Evolutionary conservation across 2,329 filamentous ascomycete species (phyloP), one percentile per base, ranked within the genome.

Genomic region (Curvularia sp.): DNA sequence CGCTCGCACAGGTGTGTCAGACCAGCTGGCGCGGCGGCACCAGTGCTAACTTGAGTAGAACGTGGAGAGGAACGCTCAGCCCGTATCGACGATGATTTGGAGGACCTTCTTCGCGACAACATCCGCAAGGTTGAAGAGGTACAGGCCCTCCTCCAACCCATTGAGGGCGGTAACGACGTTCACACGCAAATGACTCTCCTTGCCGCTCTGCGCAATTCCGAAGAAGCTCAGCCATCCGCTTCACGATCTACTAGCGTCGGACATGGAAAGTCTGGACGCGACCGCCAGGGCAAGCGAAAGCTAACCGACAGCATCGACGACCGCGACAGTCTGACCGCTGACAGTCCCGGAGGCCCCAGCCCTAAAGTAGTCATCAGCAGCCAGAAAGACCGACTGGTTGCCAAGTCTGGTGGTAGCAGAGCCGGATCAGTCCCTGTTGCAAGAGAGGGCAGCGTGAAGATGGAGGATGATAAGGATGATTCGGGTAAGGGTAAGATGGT

Each of bases 391-490:
- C 60, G 75, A 41, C 63, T 77, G 20, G 76, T 80, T 62, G 76
- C 77, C 54, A 78, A 80, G 66, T 72, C 76, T 43, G 75, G 77
- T 46, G 67, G 73, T 24, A 77, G 75, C 54, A 68, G 77, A 53
- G 75, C 74, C 18, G 78, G 79, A 48, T 81, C 78, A 42, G 80
- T 83, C 33, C 78, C 80, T 13, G 77, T 77, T 50, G 79, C 73
- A 13, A 74, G 82, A 35, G 82, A 84, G 62, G 70, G 79, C n/a
- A 81, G 78, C 48, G 81, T 83, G n/a, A 84, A 84, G 63, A 75
- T 78, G 48, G 81, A 83, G 64, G 81, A 83, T 53, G 80, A 81
- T 43, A 78, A 74, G 42, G 79, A 80, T 28, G 77, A 74, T 46
- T 77, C 76, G 62, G 70, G 76, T 53, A 82, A 83, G 74, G 78